phyloP scores from a whole-genome alignment of 2,329 filamentous ascomycete species.

The Fusarium drepaniforme region DNA sequence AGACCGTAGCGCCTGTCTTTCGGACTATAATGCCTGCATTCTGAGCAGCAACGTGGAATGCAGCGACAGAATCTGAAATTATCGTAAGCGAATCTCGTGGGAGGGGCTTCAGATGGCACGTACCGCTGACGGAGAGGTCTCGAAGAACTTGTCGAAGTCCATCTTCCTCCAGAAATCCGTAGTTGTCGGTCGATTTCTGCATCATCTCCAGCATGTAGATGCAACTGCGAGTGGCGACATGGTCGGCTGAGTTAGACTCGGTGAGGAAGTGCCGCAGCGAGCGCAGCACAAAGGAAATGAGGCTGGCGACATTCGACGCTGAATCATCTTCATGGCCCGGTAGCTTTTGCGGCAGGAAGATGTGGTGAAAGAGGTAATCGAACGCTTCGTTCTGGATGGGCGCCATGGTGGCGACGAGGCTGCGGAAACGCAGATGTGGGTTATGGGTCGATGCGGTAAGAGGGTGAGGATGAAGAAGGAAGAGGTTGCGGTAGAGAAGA shows the following conservation, averaged over 20 bases:
- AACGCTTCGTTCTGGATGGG: neutral
- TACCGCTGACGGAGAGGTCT: constrained; percentile 10
- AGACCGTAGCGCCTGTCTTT: neutral
- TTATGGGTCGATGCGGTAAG: neutral
- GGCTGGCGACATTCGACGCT: neutral
- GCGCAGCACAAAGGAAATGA: constrained; percentile 16
- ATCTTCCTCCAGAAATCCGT: constrained; percentile 9
- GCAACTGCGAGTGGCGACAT: neutral
- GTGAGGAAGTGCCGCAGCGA: constrained; percentile 16
- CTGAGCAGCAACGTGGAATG: constrained; percentile 24
- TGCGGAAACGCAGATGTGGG: neutral
- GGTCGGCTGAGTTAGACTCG: neutral
- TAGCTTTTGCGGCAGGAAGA: constrained; percentile 48
- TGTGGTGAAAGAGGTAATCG: constrained; percentile 38
- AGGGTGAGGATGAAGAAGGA: neutral
- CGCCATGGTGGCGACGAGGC: neutral
- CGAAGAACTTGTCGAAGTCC: constrained; percentile 1
- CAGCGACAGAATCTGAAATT: neutral
- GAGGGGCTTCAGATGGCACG: neutral
- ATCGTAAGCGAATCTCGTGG: neutral
- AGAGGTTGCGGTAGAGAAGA: neutral
- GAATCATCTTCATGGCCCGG: constrained; percentile 37
- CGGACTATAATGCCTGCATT: constrained; percentile 29
- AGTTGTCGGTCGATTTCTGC: neutral
- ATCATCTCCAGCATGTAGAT: constrained; percentile 28